phyloP scores from a whole-genome alignment of 768 basidiomycete genomes.

The Suillus ampliporus region DNA sequence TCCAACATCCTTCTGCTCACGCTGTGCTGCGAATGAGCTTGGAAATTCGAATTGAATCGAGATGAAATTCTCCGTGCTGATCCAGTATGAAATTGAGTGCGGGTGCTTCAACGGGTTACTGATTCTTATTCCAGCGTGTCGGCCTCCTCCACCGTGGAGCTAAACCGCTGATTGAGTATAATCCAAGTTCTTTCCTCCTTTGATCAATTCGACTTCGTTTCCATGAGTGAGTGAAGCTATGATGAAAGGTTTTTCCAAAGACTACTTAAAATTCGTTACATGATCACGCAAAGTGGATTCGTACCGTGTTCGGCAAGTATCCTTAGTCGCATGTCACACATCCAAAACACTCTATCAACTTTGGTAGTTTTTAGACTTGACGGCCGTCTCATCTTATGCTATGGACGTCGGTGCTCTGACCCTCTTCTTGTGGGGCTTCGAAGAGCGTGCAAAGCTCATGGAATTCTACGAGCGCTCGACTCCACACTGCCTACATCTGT shows the following conservation, averaged over 20 bases:
- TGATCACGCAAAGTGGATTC: slow-evolving; percentile 98
- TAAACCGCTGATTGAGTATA: slow-evolving; percentile 99
- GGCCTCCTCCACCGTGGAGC: slow-evolving; percentile 96
- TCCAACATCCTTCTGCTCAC: slow-evolving; percentile 98
- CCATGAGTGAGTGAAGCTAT: slow-evolving; percentile 79
- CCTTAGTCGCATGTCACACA: slow-evolving; percentile 74
- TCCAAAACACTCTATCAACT: not conserved
- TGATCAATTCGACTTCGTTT: slow-evolving; percentile 97
- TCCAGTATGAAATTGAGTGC: slow-evolving; percentile 55
- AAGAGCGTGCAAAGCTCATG: slow-evolving; percentile 99
- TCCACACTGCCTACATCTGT: slow-evolving; percentile 97
- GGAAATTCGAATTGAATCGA: slow-evolving; percentile 93
- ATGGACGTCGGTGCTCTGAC: slow-evolving; percentile 99
- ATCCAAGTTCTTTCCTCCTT: slow-evolving; percentile 98
- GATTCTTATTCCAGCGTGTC: slow-evolving; percentile 64
- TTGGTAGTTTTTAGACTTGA: slow-evolving; percentile 67
- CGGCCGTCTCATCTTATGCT: slow-evolving; percentile 94
- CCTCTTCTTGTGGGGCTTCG: slow-evolving; percentile 99
- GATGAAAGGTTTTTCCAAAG: slow-evolving; percentile 72
- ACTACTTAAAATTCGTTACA: slow-evolving; percentile 95
- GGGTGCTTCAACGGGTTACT: not conserved
- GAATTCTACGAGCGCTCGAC: slow-evolving; percentile 99
- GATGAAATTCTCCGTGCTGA: slow-evolving; percentile 94
- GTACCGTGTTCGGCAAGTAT: slow-evolving; percentile 98
- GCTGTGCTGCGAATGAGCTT: slow-evolving; percentile 95